phyloP scores from a whole-genome alignment of 2,329 filamentous ascomycete species.

The Verruconis gallopava region DNA sequence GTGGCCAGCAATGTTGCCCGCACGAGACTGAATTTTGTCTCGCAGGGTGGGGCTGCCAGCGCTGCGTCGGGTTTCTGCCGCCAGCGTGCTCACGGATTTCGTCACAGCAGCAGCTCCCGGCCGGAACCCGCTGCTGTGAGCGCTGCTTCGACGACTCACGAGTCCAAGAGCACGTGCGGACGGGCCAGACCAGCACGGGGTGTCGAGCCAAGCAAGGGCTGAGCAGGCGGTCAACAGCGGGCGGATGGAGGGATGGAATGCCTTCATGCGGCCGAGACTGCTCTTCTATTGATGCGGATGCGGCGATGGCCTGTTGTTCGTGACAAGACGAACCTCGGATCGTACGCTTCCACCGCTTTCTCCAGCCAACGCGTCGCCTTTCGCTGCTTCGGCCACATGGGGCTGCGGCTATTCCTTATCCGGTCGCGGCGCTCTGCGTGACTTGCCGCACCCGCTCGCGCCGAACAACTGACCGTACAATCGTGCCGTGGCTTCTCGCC shows the following conservation, averaged over 20 bases:
- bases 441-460: too few species aligned
- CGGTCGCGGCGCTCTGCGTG: too few species aligned
- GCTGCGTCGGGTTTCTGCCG: not conserved
- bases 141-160: too few species aligned
- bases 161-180: too few species aligned
- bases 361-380: too few species aligned
- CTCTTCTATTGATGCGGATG: too few species aligned
- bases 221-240: not conserved
- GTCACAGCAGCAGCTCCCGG: conserved; percentile 5
- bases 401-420: not conserved
- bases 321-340: not conserved
- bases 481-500: too few species aligned
- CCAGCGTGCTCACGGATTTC: conserved; percentile 9
- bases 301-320: too few species aligned
- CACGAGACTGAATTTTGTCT: conserved; percentile 27
- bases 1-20: conserved; percentile 27
- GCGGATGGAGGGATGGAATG: not conserved
- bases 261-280: not conserved
- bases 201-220: not conserved
- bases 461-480: too few species aligned
- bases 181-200: not conserved
- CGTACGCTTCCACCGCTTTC: not conserved
- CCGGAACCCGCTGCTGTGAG: conserved; percentile 5
- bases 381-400: too few species aligned
- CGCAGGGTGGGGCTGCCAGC: conserved; percentile 2